These are phyloP conservation scores for Amanita subjunquillea DNA, from an alignment of 768 basidiomycete species.

Conservation along the genomic window DNA sequence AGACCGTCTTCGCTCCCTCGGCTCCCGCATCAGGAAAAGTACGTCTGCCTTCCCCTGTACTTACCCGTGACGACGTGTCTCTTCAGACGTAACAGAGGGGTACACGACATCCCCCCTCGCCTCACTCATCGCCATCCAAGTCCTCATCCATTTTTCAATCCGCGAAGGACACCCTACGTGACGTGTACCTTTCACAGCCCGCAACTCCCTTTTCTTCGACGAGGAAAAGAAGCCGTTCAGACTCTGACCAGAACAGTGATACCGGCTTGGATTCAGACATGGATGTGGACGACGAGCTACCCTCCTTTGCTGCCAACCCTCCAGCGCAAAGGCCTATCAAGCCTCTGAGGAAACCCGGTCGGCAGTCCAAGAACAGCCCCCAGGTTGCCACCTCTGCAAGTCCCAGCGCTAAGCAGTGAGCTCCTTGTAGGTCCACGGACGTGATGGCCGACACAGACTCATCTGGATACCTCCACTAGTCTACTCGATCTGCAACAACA, in stretches of 20 bases:
- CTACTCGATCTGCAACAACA: background rate
- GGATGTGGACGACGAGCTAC: conserved; percentile 1
- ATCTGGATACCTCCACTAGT: no score
- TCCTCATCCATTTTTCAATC: conserved; percentile 35
- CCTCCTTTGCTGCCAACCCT: background rate
- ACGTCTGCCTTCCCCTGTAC: background rate
- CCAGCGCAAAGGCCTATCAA: background rate
- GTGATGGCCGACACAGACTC: no score
- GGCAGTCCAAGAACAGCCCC: background rate
- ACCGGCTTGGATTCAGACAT: background rate
- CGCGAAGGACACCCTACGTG: conserved; percentile 44
- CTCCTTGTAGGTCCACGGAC: background rate
- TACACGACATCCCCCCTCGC: conserved; percentile 28
- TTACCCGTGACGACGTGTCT: background rate
- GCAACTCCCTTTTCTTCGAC: conserved; percentile 7
- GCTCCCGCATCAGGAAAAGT: conserved; percentile 55
- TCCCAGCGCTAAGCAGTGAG: background rate
- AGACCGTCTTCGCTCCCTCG: conserved; percentile 44
- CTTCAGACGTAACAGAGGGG: conserved; percentile 50
- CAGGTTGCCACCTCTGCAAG: background rate
- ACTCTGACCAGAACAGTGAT: conserved; percentile 9
- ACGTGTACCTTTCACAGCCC: conserved; percentile 22
- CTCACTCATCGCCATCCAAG: conserved; percentile 30
- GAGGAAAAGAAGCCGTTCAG: conserved; percentile 28
- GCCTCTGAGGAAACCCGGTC: background rate